Evolutionary conservation across 768 basidiomycete genomes (phyloP).

Genomic region (Suillus plorans): DNA sequence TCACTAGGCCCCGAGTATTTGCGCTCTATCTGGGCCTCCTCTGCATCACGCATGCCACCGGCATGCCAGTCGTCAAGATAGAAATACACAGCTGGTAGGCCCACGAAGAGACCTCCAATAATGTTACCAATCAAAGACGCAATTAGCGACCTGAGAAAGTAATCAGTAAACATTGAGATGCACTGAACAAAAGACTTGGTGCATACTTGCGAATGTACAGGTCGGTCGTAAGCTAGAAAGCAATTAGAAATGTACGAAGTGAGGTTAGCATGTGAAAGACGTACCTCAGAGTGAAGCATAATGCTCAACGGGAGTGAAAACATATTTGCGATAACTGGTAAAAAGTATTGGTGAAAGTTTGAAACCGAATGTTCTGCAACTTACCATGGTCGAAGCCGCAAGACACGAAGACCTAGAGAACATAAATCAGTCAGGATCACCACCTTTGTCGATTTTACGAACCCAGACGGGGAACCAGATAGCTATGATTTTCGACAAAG

Average conservation of each 20-base stretch:
- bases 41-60: slow-evolving; percentile 39
- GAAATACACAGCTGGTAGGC: slow-evolving; percentile 62
- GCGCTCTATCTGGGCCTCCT: slow-evolving; percentile 30
- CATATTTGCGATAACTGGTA: slow-evolving; percentile 71
- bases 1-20: slow-evolving; percentile 12
- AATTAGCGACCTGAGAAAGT: slow-evolving; percentile 51
- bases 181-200: neutral
- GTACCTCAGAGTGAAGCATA: slow-evolving; percentile 65
- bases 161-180: neutral
- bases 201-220: slow-evolving; percentile 68
- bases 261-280: slow-evolving; percentile 21
- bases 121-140: slow-evolving; percentile 67
- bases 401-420: slow-evolving; percentile 60
- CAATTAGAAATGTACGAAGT: slow-evolving; percentile 35
- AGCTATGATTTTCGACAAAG: slow-evolving; percentile 66
- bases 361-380: slow-evolving; percentile 12
- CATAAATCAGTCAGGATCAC: neutral
- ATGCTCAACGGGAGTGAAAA: slow-evolving; percentile 70
- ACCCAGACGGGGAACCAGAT: slow-evolving; percentile 80
- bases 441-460: slow-evolving; percentile 14
- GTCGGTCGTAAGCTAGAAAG: slow-evolving; percentile 23
- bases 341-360: neutral
- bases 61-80: slow-evolving; percentile 53
- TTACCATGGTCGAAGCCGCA: slow-evolving; percentile 71
- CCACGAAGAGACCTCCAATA: slow-evolving; percentile 64